Percentiles rank a stretch among this genome's conserved stretches.
These are phyloP conservation scores for Globisporangium acanthophoron DNA, from an alignment of 352 stramenopile species.

Conservation along the genomic window DNA sequence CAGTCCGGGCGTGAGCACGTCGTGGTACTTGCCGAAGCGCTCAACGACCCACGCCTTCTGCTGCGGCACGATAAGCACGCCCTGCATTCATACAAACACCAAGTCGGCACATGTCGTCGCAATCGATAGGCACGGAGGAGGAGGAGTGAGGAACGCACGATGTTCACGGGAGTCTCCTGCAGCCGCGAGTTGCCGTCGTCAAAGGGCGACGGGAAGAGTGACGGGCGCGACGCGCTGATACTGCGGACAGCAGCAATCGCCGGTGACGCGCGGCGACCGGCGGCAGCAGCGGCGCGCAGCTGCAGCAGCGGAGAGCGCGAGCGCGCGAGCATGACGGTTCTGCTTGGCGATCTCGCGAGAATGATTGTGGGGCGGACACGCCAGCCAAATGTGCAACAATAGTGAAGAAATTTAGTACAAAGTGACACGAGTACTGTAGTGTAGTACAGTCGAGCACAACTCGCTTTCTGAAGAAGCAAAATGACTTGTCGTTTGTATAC, in stretches of 20 bases:
- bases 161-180: constrained; percentile 46
- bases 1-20: constrained; percentile 76
- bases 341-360: neutral
- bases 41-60: constrained; percentile 88
- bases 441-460: no score
- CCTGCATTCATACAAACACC: constrained; percentile 24
- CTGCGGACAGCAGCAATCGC: neutral
- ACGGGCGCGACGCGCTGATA: constrained; percentile 21
- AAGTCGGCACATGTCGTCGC: neutral
- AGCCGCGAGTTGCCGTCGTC: constrained; percentile 41
- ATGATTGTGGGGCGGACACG: neutral
- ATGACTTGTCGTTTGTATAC: no score
- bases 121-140: neutral
- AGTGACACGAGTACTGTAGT: no score
- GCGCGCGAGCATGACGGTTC: neutral
- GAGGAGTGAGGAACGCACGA: constrained; percentile 23
- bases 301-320: constrained; percentile 3
- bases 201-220: constrained; percentile 22
- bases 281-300: neutral
- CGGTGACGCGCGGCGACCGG: neutral
- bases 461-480: no score
- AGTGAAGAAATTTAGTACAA: no score
- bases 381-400: no score
- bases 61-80: constrained; percentile 84
- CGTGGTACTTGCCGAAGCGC: constrained; percentile 90